Base-by-base conservation (phyloP, 306 rosid species). In the Luffa aegyptiaca region DNA sequence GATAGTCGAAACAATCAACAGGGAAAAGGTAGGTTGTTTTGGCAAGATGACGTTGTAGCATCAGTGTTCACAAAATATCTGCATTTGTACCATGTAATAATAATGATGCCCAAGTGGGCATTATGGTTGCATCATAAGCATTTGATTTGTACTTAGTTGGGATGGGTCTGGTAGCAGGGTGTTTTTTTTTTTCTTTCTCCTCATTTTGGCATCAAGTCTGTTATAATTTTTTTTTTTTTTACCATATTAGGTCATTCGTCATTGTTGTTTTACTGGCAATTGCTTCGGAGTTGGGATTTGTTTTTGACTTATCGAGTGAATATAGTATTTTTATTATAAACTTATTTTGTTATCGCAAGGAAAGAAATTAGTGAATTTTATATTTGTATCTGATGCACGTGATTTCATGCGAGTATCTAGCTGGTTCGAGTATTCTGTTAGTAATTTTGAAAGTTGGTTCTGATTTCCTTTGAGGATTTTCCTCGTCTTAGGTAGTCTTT, bases 211-310 rank as follows among this genome's bases (percentile, higher is more conserved):
- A 51, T 74, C 21, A 63, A 74, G 78, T 74, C 62, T 74, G 46
- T 74, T 18, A 51, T 51, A 13, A 6, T 73, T 14, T 5, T 71
- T 18, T 46, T 5, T 9, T 51, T 74, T 33, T 74, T 74, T 16
- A 74, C 78, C 33, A 26, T 71, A 71, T 74, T 74, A 51, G 58
- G 78, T 74, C 63, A 51, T 74, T 74, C 48, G 62, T 52, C 63
- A 74, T 74, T 73, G 78, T 73, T 73, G 62, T 73, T 73, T 72
- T 36, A 72, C 39, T 73, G 62, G 31, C 78, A 74, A 51, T 51
- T 74, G 78, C 78, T 74, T 74, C 58, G 42, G 78, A 74, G 78
- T 74, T 37, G 78, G 78, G 62, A 74, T 51, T 74, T 74, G 63
- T 35, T 74, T 74, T 35, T 31, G 77, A 49, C 77, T 73, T 74